These are phyloP conservation scores for Helotiales sp. DNA, from an alignment of 2,329 filamentous ascomycete species.

Conservation along the genomic window DNA sequence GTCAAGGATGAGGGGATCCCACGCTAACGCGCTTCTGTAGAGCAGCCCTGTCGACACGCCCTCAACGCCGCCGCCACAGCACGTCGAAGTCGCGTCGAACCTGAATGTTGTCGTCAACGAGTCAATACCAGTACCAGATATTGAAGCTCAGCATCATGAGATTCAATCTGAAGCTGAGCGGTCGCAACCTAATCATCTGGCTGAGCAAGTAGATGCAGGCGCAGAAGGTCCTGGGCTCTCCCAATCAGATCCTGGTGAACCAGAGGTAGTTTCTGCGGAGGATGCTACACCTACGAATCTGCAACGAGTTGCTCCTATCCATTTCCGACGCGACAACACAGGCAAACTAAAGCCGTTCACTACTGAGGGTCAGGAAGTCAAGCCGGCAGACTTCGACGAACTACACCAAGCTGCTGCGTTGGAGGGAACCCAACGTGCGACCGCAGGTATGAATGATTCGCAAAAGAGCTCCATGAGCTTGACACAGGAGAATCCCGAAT, in stretches of 20 bases:
- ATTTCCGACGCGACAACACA: constrained; percentile 4
- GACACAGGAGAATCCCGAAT: constrained; percentile 32
- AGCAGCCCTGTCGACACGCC: constrained; percentile 5
- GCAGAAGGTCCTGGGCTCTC: background rate
- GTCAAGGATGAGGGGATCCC: constrained; percentile 4
- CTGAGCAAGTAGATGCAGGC: background rate
- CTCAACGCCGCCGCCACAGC: background rate
- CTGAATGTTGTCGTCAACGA: background rate
- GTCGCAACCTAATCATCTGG: no score
- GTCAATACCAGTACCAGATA: background rate
- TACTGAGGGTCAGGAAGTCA: background rate
- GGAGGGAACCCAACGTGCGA: background rate
- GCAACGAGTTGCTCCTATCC: background rate
- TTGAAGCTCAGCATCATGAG: background rate
- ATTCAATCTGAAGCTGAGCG: no score
- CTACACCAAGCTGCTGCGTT: background rate
- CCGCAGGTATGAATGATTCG: constrained; percentile 19
- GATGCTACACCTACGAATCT: constrained; percentile 1
- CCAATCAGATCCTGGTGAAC: background rate
- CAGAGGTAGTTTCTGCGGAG: background rate
- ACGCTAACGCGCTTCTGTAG: constrained; percentile 8
- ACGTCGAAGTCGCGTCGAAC: constrained; percentile 8
- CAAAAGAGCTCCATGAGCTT: constrained; percentile 31
- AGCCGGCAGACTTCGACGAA: background rate
- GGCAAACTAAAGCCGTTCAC: constrained; percentile 7